Percentiles rank a stretch among this genome's conserved stretches.
Evolutionary conservation across 192 early-diverging fungal species (phyloP).

Genomic region (Coemansia erecta): DNA sequence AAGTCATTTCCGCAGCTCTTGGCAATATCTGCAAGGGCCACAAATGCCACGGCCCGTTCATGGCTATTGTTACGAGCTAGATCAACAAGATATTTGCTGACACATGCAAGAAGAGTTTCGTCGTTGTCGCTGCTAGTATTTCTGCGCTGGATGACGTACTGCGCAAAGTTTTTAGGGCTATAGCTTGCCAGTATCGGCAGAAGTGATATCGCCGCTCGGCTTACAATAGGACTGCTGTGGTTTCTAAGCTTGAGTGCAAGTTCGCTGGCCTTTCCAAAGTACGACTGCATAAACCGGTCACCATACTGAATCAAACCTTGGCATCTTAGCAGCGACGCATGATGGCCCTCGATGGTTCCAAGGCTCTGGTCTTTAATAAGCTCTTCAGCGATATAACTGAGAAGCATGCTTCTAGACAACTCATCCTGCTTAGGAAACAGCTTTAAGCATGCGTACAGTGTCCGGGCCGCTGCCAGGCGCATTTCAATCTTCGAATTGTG

Average conservation of each 20-base stretch:
- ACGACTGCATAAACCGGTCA: constrained; percentile 76
- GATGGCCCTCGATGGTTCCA: constrained; percentile 73
- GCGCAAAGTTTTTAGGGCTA: constrained; percentile 62
- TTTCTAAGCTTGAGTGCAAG: constrained; percentile 74
- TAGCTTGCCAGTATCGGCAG: constrained; percentile 81
- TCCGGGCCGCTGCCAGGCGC: constrained; percentile 78
- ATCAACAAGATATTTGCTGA: constrained; percentile 69
- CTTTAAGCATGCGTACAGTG: constrained; percentile 71
- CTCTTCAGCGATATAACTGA: constrained; percentile 79
- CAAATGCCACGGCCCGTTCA: constrained; percentile 61
- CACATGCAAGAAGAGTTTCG: constrained; percentile 64
- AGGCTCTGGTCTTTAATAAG: constrained; percentile 66
- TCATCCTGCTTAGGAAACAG: constrained; percentile 82
- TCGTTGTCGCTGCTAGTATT: constrained; percentile 10
- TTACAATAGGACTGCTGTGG: constrained; percentile 71
- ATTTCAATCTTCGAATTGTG: constrained; percentile 75
- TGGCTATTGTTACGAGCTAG: constrained; percentile 64
- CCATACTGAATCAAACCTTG: constrained; percentile 77
- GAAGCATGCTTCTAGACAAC: constrained; percentile 60
- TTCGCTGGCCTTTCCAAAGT: constrained; percentile 72
- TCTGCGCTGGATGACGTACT: constrained; percentile 14
- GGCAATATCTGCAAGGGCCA: constrained; percentile 81
- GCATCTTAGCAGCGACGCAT: constrained; percentile 78
- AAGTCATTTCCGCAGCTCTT: constrained; percentile 77
- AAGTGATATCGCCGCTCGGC: constrained; percentile 73